phyloP scores from a whole-genome alignment of 768 basidiomycete species.

The Suillus placidus region DNA sequence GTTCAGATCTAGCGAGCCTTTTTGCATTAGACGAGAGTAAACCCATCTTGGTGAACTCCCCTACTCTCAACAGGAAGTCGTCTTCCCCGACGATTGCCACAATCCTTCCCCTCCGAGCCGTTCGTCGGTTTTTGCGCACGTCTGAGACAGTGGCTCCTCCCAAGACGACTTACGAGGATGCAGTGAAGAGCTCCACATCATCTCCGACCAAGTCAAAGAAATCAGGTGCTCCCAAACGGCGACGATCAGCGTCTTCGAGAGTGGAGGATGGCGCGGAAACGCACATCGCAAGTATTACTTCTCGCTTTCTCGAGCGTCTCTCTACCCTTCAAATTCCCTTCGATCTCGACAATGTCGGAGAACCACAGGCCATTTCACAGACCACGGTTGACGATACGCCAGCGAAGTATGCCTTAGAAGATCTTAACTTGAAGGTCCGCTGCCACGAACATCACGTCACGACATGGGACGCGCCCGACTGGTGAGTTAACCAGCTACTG shows the following conservation, averaged over 20 bases:
- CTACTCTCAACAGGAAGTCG: background rate
- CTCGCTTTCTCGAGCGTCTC: background rate
- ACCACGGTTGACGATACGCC: too few relatives aligned
- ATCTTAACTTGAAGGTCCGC: constrained; percentile 19
- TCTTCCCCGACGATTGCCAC: background rate
- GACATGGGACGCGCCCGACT: constrained; percentile 26
- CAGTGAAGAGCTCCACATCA: background rate
- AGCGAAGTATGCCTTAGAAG: constrained; percentile 1
- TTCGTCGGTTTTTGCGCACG: background rate
- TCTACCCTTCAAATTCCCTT: background rate
- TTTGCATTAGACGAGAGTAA: background rate
- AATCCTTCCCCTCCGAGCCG: background rate
- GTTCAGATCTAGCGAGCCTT: background rate
- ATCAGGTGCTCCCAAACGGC: background rate
- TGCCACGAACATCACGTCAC: constrained; percentile 20
- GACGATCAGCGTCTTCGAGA: background rate
- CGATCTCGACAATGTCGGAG: background rate
- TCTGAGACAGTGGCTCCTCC: background rate
- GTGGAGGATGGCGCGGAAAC: background rate
- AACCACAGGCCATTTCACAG: background rate
- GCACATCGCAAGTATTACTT: background rate
- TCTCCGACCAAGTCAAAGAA: background rate
- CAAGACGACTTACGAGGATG: background rate
- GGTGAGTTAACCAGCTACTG: constrained; percentile 17
- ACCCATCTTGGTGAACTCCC: background rate